These are phyloP conservation scores for Verbena officinalis DNA, from an alignment of 257 asterid genomes.

Conservation along the genomic window DNA sequence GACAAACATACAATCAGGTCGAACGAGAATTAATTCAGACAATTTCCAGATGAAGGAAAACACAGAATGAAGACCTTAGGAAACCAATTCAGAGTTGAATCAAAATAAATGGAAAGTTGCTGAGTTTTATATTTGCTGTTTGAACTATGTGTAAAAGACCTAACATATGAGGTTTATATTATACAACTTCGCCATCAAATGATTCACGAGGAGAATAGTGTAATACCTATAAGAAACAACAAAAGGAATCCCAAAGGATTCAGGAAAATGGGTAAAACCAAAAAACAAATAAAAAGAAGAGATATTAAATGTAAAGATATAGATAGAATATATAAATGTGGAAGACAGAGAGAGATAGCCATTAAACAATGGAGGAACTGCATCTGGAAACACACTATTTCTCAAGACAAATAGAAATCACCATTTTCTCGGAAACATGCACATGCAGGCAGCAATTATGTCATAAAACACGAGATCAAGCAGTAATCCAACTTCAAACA, in stretches of 20 bases:
- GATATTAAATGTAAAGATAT: background rate
- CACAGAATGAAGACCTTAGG: too few species aligned
- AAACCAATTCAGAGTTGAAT: too few species aligned
- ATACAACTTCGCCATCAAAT: background rate
- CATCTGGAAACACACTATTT: slow-evolving; percentile 37
- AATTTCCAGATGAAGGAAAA: slow-evolving; percentile 1
- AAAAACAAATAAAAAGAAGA: background rate
- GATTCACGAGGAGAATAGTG: slow-evolving; percentile 34
- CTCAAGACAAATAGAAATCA: slow-evolving; percentile 37
- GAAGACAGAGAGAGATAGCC: slow-evolving; percentile 37
- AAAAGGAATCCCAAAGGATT: slow-evolving; percentile 21
- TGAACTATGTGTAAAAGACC: slow-evolving; percentile 3
- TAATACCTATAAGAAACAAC: background rate
- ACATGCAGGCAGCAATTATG: slow-evolving; percentile 43
- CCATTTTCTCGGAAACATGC: slow-evolving; percentile 63
- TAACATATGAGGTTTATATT: background rate
- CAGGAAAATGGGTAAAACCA: background rate
- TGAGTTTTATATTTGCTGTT: background rate
- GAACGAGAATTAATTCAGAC: background rate
- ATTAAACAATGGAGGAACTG: slow-evolving; percentile 36
- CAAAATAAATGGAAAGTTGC: too few species aligned
- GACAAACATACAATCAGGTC: background rate
- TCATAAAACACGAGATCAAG: slow-evolving; percentile 33
- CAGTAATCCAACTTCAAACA: slow-evolving; percentile 37
- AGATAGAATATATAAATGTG: slow-evolving; percentile 10